Percentiles rank a stretch among this genome's conserved stretches.
Conservation (phyloP, 1,284 basidiomycete genomes). For the Grifola frondosa region DNA sequence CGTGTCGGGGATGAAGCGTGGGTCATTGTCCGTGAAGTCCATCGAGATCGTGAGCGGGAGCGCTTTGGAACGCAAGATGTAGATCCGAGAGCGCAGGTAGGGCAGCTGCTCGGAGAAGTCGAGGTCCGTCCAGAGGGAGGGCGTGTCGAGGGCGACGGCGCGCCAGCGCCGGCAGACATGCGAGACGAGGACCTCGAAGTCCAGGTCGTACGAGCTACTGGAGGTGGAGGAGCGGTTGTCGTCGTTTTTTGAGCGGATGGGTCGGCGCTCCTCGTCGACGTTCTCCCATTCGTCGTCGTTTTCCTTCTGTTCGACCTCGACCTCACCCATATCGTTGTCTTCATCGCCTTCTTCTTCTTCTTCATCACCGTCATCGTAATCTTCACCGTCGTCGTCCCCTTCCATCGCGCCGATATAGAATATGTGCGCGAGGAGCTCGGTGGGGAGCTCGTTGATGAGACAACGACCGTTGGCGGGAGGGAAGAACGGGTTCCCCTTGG, state of each 20-base stretch:
- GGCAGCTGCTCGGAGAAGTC: constrained; percentile 49
- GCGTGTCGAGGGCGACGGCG: constrained; percentile 30
- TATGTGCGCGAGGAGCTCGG: constrained; percentile 58
- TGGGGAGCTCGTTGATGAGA: constrained; percentile 54
- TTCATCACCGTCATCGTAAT: constrained; percentile 34
- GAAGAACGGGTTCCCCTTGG: constrained; percentile 35
- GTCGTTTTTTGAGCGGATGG: no score
- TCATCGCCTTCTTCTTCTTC: constrained; percentile 23
- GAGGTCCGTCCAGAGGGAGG: constrained; percentile 38
- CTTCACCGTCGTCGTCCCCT: constrained; percentile 28
- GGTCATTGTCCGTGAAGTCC: constrained; percentile 35
- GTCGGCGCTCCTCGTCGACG: constrained; percentile 12
- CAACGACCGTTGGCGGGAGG: constrained; percentile 45
- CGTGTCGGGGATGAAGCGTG: constrained; percentile 41
- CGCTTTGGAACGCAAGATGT: constrained; percentile 40
- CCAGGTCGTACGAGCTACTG: constrained; percentile 17
- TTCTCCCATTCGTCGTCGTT: constrained; percentile 23
- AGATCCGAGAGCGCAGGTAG: constrained; percentile 43
- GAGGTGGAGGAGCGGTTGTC: no score
- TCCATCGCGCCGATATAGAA: constrained; percentile 49
- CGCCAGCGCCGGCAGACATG: constrained; percentile 43
- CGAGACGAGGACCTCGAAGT: constrained; percentile 44
- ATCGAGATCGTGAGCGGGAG: constrained; percentile 37
- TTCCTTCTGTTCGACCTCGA: constrained; percentile 22
- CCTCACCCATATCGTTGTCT: constrained; percentile 22